A percentile compares a stretch with the other conserved stretches of the same genome.
Evolutionary conservation across 2,329 filamentous ascomycete genomes (phyloP).

Genomic region (Phoma herbarum): DNA sequence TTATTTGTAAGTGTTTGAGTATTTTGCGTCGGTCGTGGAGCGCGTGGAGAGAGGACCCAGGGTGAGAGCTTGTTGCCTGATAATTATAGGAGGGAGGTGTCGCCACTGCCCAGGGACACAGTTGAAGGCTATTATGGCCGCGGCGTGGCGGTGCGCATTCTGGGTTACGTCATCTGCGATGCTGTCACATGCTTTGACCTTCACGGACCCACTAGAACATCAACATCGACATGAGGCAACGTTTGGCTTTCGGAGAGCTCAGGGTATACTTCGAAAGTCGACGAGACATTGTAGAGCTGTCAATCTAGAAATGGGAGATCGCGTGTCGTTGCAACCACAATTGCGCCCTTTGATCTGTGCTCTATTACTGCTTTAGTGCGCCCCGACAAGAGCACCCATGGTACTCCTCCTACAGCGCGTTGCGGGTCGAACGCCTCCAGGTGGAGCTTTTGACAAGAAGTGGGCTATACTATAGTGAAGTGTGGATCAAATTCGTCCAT

Average conservation of each 20-base stretch:
- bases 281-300: too few species aligned
- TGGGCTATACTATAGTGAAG: not conserved
- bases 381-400: slow-evolving; percentile 8
- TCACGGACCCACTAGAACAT: slow-evolving; percentile 4
- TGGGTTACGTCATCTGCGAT: slow-evolving; percentile 15
- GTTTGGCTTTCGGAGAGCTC: not conserved
- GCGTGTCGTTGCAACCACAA: not conserved
- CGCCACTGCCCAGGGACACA: slow-evolving; percentile 22
- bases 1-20: not conserved
- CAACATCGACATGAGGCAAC: not conserved
- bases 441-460: not conserved
- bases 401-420: not conserved
- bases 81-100: slow-evolving; percentile 23
- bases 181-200: slow-evolving; percentile 7
- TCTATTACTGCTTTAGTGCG: slow-evolving; percentile 5
- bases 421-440: not conserved
- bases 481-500: not conserved
- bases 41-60: not conserved
- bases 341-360: not conserved
- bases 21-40: not conserved
- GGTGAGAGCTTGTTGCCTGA: slow-evolving; percentile 14
- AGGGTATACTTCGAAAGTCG: not conserved
- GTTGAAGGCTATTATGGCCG: slow-evolving; percentile 2
- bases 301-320: not conserved
- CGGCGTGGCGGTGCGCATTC: slow-evolving; percentile 18